Base-by-base conservation (phyloP, 2,329 filamentous ascomycete genomes). In the Paraconiothyrium brasiliense region DNA sequence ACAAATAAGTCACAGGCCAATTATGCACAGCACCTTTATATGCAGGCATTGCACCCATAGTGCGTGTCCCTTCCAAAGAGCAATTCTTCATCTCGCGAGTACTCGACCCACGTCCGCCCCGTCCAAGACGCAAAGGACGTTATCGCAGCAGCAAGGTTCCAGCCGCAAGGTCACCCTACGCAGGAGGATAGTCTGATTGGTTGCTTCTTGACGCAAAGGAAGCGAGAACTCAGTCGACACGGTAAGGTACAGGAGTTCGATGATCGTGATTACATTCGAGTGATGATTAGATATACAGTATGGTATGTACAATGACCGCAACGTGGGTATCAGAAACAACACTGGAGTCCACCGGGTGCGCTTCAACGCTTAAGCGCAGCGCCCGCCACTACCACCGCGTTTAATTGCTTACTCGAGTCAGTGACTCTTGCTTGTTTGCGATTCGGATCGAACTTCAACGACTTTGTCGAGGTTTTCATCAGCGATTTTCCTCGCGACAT, bases 61-160 rank as follows among this genome's bases (percentile, higher is more conserved):
- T 83, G 6, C 80, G 80, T 10, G 74, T 76, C n/a, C 47, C 47
- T 24, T 78, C 71, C 65, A 80, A 80, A 57, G 76, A 76, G 3
- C 73, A 75, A 49, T 80, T 74, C 67, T 76, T 78, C 59, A 68
- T 83, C 54, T 76, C 72, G 24, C 69, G 79, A 1, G 73, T 80
- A 14, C 71, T 82, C 1, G 81, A 82, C 62, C 1, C 80, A 83
- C 59, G 74, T 80, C 55, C 72, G 78, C 43, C 72, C 72, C 2
- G 73, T 79, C 0, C 70, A 78, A 56, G 78, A 82, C 49, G 76
- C 74, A 2, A 70, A 69, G 27, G 77, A 79, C 14, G 67, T 80
- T 14, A 78, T 81, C 2, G 66, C 67, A 11, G 72, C 76, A 24
- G 75, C 76, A 41, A 81, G 80, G 57, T 82, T 78, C 52, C 71